phyloP scores from a whole-genome alignment of 371 early-diverging fungal genomes.

The Mortierella sp. region DNA sequence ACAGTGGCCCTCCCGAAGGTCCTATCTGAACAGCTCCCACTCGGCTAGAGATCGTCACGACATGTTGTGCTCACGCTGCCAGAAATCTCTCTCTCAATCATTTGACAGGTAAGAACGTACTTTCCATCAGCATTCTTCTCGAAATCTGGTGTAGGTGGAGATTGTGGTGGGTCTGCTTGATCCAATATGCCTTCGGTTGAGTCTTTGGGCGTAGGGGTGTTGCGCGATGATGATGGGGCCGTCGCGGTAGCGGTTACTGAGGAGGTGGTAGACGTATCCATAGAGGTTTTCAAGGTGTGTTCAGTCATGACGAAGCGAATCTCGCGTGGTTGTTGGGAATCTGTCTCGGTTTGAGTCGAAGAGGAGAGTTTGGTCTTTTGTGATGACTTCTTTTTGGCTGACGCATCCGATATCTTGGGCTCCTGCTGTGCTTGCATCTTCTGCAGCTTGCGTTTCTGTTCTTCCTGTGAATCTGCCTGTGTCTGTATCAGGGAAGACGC shows the following conservation, averaged over 20 bases:
- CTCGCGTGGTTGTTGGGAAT: constrained; percentile 21
- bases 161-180: constrained; percentile 15
- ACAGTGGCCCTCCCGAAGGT: too few relatives aligned
- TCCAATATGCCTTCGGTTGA: too few relatives aligned
- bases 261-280: too few relatives aligned
- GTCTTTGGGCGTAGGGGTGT: too few relatives aligned
- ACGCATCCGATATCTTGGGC: constrained; percentile 7
- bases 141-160: constrained; percentile 41
- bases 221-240: too few relatives aligned
- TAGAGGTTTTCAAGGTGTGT: background rate
- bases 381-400: background rate
- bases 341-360: constrained; percentile 4
- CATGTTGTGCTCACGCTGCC: too few relatives aligned
- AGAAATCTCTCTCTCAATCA: too few relatives aligned
- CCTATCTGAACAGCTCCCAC: too few relatives aligned
- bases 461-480: too few relatives aligned
- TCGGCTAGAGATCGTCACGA: too few relatives aligned
- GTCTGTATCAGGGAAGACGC: too few relatives aligned
- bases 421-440: background rate
- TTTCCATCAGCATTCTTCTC: constrained; percentile 50
- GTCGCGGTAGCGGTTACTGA: too few relatives aligned
- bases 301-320: constrained; percentile 45
- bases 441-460: background rate
- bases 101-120: constrained; percentile 38
- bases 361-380: background rate